These are phyloP conservation scores for Chenopodium suecicum DNA, from an alignment of 148 eudicot species.

Conservation along the genomic window DNA sequence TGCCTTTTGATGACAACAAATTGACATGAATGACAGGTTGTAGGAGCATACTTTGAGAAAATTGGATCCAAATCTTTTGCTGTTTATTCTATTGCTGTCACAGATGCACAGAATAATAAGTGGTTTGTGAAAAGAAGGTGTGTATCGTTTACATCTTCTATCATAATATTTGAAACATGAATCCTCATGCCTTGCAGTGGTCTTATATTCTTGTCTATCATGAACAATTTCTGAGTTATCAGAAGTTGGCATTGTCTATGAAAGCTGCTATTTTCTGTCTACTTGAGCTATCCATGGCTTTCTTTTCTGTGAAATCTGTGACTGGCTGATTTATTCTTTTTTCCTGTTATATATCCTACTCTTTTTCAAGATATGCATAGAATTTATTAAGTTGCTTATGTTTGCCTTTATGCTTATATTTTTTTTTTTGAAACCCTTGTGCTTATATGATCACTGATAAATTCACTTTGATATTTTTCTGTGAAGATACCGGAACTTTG, in stretches of 20 bases:
- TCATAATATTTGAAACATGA: neutral
- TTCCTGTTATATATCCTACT: neutral
- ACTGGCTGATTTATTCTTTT: neutral
- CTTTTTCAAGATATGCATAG: neutral
- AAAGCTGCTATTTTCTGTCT: neutral
- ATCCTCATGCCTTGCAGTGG: neutral
- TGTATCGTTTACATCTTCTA: neutral
- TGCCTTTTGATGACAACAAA: neutral
- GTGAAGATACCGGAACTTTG: conserved; percentile 88
- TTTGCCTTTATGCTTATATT: neutral
- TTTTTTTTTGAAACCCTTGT: neutral
- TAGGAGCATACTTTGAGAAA: conserved; percentile 92
- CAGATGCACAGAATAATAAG: conserved; percentile 67
- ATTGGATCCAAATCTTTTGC: conserved; percentile 93
- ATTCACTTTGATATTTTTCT: conserved; percentile 16
- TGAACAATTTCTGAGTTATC: neutral
- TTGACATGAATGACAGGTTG: conserved; percentile 51
- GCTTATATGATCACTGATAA: conserved; percentile 6
- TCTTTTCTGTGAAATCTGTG: conserved; percentile 4
- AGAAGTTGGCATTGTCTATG: neutral
- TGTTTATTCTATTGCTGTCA: conserved; percentile 90
- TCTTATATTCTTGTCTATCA: conserved; percentile 5
- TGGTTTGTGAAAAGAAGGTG: conserved; percentile 99
- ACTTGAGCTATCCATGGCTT: neutral
- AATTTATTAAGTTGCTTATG: neutral